A percentile compares a stretch with the other conserved stretches of the same genome.
Conservation (phyloP, 2,329 filamentous ascomycete species). For the Anthostomella pinea region DNA sequence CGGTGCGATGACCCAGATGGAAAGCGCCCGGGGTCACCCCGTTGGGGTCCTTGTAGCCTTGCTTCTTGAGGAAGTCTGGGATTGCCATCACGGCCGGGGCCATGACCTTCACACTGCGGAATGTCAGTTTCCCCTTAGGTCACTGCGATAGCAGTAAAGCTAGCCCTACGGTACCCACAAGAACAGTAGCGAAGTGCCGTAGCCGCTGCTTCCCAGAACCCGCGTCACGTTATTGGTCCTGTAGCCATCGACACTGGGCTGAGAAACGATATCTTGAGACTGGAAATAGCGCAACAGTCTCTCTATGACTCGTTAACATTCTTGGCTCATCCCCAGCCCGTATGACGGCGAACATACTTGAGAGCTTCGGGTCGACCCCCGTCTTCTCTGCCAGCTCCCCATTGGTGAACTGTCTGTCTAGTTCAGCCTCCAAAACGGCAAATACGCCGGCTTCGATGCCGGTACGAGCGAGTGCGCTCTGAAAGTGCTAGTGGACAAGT, state of each 20-base stretch:
- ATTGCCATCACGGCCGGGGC: not conserved
- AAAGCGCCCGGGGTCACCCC: conserved; percentile 1
- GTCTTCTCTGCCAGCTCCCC: conserved; percentile 8
- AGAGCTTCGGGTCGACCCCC: not conserved
- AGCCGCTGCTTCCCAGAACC: conserved; percentile 1
- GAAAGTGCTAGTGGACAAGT: conserved; percentile 6
- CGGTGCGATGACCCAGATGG: not conserved
- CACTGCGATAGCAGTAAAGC: not conserved
- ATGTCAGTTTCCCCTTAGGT: not conserved
- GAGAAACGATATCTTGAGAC: conserved; percentile 3
- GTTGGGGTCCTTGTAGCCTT: conserved; percentile 4
- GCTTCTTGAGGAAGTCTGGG: conserved; percentile 6
- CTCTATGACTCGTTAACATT: conserved; percentile 1
- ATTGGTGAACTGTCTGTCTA: conserved; percentile 3
- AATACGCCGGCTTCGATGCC: conserved; percentile 8
- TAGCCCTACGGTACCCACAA: conserved; percentile 4
- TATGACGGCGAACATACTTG: conserved; percentile 1
- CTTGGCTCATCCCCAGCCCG: not conserved
- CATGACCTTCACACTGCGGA: not conserved
- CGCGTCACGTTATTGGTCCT: conserved; percentile 5
- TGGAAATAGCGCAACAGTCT: conserved; percentile 11
- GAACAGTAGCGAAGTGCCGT: conserved; percentile 1
- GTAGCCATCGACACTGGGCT: conserved; percentile 3
- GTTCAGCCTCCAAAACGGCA: conserved; percentile 5
- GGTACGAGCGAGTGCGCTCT: conserved; percentile 5